Base-by-base conservation (phyloP, 352 stramenopile genomes). In the Phytophthora cryptogea region DNA sequence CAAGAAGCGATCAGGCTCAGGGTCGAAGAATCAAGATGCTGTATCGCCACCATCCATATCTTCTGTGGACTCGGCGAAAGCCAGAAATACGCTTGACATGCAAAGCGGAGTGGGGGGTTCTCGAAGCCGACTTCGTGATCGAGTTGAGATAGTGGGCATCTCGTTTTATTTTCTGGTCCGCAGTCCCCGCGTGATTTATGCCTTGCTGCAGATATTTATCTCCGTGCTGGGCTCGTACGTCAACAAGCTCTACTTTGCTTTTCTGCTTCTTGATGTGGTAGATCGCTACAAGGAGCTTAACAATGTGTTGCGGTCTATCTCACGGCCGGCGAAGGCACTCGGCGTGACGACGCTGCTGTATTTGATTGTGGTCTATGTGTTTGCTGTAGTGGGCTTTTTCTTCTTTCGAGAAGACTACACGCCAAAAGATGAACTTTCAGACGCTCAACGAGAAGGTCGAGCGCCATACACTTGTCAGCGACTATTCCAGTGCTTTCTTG, bases 201-300 rank as follows among this genome's bases (percentile, higher is more conserved):
- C 67, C 42, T 26, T 84, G n/a, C 54, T 69, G 56, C 78, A 89
- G 41, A 86, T 92, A 46, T 48, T 67, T 0, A 68, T 87, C 28
- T 76, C 83, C 6, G 71, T 90, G 16, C 59, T 88, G 10, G 80
- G 80, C 3, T 72, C 78, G 31, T 85, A 84, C 46, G 58, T 92
- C 14, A 84, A 88, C 66, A 87, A 85, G 33, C 74, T 92, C 32
- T 92, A 81, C 69, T 92, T 92, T 50, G 74, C 80, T 17, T 90
- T 90, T 39, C 79, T 90, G 39, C 42, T 92, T 16, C 66, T 92
- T 8, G 83, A 92, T 51, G 63, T 90, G 32, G 70, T 92, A n/a
- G 87, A 90, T 39, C 77, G 79, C n/a, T 92, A 86, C 53, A 83
- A 88, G 43, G 76, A 86, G 28, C 70, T 90, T 3, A 86, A 84